Evolutionary conservation across 2,329 filamentous ascomycete species (phyloP), one percentile per base, ranked within the genome.

Genomic region (Neopestalotiopsis rosae): DNA sequence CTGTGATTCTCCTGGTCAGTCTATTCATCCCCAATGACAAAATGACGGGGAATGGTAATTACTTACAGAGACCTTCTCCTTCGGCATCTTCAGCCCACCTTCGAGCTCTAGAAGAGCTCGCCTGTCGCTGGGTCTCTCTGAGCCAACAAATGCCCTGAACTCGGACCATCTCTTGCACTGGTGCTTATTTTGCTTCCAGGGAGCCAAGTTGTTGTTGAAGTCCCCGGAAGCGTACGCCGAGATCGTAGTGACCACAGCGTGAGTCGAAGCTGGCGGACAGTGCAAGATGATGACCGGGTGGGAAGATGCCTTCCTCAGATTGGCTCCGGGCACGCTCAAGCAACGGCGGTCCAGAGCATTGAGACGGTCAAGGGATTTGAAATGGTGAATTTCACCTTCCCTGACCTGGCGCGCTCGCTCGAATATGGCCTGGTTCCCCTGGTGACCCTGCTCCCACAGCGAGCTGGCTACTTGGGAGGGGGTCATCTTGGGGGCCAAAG

Each of bases 221-320:
- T 67, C 38, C 5, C 71, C 69, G 1, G 76, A 77, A 10, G 64
- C 42, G 69, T 79, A 81, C 3, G 80, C 79, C 24, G 78, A 79
- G 32, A 81, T 73, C 0, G 79, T 77, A 0, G 75, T 77, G 62
- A 81, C 67, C 2, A 78, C 71, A 40, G 73, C 75, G 61, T 76
- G 65, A 12, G 40, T 67, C 4, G 61, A 66, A 42, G 73, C 61
- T 0, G 56, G 10, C 1, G 72, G 72, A 5, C 68, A 68, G 9
- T 70, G 69, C 6, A 81, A 72, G 61, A 81, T 74, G 58, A 81
- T 79, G 63, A 79, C 78, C 0, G 80, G 80, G 70, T 81, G 79
- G 32, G 69, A 63, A 2, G 76, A 75, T 1, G 80, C 78, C 0
- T 28, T 30, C 2, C 1, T 1, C 0, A 52, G 67, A 0, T 80